Percentiles rank a stretch among this genome's conserved stretches.
Conservation (phyloP, 257 asterid species). For the Datura wrightii region DNA sequence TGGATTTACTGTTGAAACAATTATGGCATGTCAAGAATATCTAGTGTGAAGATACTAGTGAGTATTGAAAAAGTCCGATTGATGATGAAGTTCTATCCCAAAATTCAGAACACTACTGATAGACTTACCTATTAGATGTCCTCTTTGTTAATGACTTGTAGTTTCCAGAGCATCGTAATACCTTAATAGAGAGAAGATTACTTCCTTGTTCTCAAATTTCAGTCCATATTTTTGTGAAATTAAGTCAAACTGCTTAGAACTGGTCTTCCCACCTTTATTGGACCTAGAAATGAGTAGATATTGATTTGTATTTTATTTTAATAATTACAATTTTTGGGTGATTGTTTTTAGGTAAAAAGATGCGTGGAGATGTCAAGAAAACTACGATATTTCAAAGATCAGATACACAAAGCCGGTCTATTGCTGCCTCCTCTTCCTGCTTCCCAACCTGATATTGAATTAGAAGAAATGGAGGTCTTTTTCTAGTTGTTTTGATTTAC, state of each 20-base stretch:
- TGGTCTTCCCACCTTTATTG: neutral
- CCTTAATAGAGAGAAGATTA: too few species aligned
- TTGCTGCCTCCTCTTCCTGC: constrained; percentile 65
- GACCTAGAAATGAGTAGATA: neutral
- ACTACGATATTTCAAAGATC: constrained; percentile 88
- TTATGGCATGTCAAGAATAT: too few species aligned
- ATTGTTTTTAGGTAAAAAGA: too few species aligned
- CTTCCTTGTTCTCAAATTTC: neutral
- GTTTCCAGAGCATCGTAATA: too few species aligned
- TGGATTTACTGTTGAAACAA: too few species aligned
- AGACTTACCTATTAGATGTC: too few species aligned
- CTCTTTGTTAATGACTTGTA: too few species aligned
- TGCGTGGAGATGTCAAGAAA: constrained; percentile 98
- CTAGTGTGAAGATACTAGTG: too few species aligned
- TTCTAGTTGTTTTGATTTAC: constrained; percentile 25
- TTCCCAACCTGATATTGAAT: constrained; percentile 80
- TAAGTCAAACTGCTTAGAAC: neutral
- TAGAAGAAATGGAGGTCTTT: constrained; percentile 90
- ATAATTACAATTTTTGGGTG: neutral
- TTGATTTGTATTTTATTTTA: neutral
- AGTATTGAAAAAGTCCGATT: too few species aligned
- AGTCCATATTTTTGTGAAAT: constrained; percentile 16
- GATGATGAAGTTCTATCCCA: too few species aligned
- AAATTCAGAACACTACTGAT: too few species aligned
- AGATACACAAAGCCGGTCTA: constrained; percentile 86